Base-by-base conservation (phyloP, 2,329 filamentous ascomycete genomes). In the Phialocephala subalpina region DNA sequence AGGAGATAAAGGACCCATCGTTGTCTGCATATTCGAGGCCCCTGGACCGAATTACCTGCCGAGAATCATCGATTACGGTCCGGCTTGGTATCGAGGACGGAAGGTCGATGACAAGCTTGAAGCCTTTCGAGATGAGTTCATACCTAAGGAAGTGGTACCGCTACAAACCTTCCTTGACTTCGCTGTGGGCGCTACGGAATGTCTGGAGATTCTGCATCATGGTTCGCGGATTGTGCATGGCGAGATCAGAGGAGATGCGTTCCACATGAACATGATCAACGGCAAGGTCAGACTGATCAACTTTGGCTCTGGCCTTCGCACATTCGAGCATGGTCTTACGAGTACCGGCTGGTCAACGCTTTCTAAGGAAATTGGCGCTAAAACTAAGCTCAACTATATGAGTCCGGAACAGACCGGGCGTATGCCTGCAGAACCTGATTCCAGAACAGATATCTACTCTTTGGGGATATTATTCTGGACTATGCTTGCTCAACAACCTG, bases 361-460 rank as follows among this genome's bases (percentile, higher is more conserved):
- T 11, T 95, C 92, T 14, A 90, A 91, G 66, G 92, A 97, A 77
- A 80, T 94, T 8, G 94, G 94, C 1, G 92, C 94, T 47, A 94
- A 93, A 79, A 90, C 94, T 75, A 97, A 97, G 78, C 83, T 98
- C 22, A 88, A 94, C 60, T 97, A 93, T 76, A 97, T 97, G 76
- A 95, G 94, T 56, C 94, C 95, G 0, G 95, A 98, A 76, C 95
- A 97, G 81, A 97, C 95, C 2, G 95, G 95, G 16, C 90, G 95
- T 22, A 91, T 97, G 86, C 92, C 94, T 2, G 93, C 92, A 3
- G 94, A 97, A 77, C 95, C 95, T 1, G 95, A 97, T 78, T 92
- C 87, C 52, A 87, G 95, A 47, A 97, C 95, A 18, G 95, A 98
- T 78, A 97, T 97, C 36, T 97, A 97, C 80, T 94, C 93, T 0